Conservation (phyloP, 225 moss, liverwort and hornwort genomes). For the Physcomitrellopsis africana region DNA sequence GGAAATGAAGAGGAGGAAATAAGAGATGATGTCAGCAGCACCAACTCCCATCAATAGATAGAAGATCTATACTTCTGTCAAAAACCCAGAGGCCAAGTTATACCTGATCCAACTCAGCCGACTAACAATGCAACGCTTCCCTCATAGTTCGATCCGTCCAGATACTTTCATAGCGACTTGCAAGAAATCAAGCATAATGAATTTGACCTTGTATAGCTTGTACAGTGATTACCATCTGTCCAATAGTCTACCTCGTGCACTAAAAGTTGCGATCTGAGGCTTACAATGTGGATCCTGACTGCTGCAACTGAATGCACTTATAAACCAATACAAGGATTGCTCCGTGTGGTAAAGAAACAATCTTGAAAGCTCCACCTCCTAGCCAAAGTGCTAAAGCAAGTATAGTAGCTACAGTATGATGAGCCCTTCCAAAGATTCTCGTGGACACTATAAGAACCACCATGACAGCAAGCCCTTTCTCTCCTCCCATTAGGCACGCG, state of each 20-base stretch:
- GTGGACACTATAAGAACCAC: constrained; percentile 48
- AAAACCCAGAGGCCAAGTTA: background rate
- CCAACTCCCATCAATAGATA: too few relatives aligned
- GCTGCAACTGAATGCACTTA: constrained; percentile 60
- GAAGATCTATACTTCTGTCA: too few relatives aligned
- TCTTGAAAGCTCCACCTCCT: constrained; percentile 55
- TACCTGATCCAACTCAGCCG: background rate
- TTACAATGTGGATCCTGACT: constrained; percentile 37
- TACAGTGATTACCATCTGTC: background rate
- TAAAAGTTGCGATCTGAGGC: constrained; percentile 12
- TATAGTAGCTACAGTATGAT: constrained; percentile 49
- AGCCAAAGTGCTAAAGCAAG: constrained; percentile 67
- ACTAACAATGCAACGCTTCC: background rate
- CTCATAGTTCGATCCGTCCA: background rate
- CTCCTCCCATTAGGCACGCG: constrained; percentile 65
- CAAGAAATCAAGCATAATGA: constrained; percentile 9
- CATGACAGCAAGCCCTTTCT: constrained; percentile 56
- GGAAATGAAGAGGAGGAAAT: too few relatives aligned
- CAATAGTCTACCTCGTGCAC: constrained; percentile 1
- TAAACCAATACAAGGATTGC: constrained; percentile 61
- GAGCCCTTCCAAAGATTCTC: constrained; percentile 55
- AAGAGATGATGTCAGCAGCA: too few relatives aligned
- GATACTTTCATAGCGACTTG: background rate
- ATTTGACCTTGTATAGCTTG: constrained; percentile 22
- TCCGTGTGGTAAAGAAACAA: constrained; percentile 57